Conservation (phyloP, 768 basidiomycete genomes). For the Udeniomyces megalosporus region DNA sequence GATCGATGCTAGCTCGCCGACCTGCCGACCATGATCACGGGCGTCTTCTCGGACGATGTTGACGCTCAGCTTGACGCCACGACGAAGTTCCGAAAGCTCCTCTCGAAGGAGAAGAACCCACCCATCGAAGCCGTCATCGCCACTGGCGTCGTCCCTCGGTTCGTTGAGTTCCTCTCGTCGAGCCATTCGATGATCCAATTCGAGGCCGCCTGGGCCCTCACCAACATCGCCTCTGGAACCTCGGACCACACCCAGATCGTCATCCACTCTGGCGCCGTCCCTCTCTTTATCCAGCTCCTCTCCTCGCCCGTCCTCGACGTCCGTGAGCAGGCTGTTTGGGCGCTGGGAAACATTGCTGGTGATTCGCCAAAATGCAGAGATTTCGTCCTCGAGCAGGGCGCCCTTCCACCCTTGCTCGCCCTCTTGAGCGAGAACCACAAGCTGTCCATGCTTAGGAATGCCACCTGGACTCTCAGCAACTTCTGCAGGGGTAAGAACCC, state of each 20-base stretch:
- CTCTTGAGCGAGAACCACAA: conserved; percentile 88
- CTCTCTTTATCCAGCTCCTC: conserved; percentile 89
- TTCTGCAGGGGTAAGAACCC: conserved; percentile 97
- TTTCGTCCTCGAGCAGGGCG: conserved; percentile 84
- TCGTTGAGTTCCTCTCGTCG: conserved; percentile 75
- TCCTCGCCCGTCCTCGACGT: conserved; percentile 91
- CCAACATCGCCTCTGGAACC: conserved; percentile 95
- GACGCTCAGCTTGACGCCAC: conserved; percentile 92
- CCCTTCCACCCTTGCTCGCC: conserved; percentile 75
- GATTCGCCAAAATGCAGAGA: conserved; percentile 96
- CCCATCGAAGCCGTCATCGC: conserved; percentile 94
- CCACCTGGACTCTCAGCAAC: conserved; percentile 98
- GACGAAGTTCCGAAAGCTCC: conserved; percentile 91
- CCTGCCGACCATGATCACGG: conserved; percentile 54
- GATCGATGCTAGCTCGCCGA: conserved; percentile 46
- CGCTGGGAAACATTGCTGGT: conserved; percentile 95
- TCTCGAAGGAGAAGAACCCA: conserved; percentile 99
- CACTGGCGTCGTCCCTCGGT: conserved; percentile 90
- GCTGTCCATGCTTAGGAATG: conserved; percentile 88
- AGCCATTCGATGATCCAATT: conserved; percentile 50
- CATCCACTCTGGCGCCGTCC: conserved; percentile 83
- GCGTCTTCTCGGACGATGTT: conserved; percentile 78
- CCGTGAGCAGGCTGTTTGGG: conserved; percentile 98
- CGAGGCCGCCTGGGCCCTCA: conserved; percentile 94
- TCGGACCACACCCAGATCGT: conserved; percentile 97